phyloP scores from a whole-genome alignment of 441 rosid genomes.

The Erodium chrysanthum region DNA sequence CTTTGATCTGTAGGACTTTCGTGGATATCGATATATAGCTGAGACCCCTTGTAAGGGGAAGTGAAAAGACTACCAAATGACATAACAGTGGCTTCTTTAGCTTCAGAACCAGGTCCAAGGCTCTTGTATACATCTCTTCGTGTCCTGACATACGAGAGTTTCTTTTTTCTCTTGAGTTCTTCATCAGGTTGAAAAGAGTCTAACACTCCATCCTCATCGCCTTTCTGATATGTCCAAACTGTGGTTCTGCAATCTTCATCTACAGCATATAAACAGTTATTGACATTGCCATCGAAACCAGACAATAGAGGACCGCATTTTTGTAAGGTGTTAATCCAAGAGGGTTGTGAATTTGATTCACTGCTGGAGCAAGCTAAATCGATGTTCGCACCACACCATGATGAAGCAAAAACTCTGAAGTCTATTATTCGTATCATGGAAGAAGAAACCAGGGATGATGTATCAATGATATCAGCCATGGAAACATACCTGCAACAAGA shows the following conservation, averaged over 20 bases:
- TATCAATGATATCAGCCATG: slow-evolving; percentile 63
- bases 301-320: slow-evolving; percentile 57
- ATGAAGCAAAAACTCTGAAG: slow-evolving; percentile 61
- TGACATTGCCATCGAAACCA: slow-evolving; percentile 52
- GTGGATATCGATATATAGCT: slow-evolving; percentile 49
- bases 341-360: slow-evolving; percentile 25
- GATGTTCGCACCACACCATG: slow-evolving; percentile 48
- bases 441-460: slow-evolving; percentile 54
- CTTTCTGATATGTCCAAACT: slow-evolving; percentile 61
- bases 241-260: slow-evolving; percentile 80
- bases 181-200: slow-evolving; percentile 76
- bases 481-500: slow-evolving; percentile 56
- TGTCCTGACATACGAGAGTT: slow-evolving; percentile 47
- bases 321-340: slow-evolving; percentile 37
- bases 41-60: slow-evolving; percentile 66
- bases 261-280: slow-evolving; percentile 48
- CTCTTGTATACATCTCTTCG: slow-evolving; percentile 49
- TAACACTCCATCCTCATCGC: slow-evolving; percentile 40
- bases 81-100: slow-evolving; percentile 47
- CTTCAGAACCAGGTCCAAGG: slow-evolving; percentile 62
- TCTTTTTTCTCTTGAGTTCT: slow-evolving; percentile 68
- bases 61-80: slow-evolving; percentile 87
- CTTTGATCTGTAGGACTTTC: slow-evolving; percentile 31
- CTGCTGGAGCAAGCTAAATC: slow-evolving; percentile 32
- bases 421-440: slow-evolving; percentile 51